Percentiles rank a stretch among this genome's conserved stretches.
Conservation (phyloP, 495 filamentous ascomycete genomes). For the Ramalina intermedia region DNA sequence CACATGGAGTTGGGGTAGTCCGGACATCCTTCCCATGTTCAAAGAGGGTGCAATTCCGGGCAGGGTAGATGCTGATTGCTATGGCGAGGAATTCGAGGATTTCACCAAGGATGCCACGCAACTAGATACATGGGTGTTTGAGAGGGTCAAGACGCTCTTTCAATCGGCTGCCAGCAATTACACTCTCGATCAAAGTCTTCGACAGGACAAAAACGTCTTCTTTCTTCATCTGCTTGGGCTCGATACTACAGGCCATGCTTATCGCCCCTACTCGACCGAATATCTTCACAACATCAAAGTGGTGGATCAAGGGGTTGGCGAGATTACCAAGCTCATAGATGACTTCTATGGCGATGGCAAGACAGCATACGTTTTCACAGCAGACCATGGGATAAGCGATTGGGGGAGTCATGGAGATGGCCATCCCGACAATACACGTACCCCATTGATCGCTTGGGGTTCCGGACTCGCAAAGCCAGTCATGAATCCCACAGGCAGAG, state of each 20-base stretch:
- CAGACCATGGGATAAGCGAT: conserved; percentile 98
- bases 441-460: conserved; percentile 87
- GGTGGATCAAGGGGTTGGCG: conserved; percentile 75
- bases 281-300: conserved; percentile 91
- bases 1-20: conserved; percentile 98
- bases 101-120: conserved; percentile 67
- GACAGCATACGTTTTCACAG: conserved; percentile 93
- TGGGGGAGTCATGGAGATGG: conserved; percentile 97
- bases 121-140: conserved; percentile 92
- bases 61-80: conserved; percentile 69
- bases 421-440: conserved; percentile 94
- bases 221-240: conserved; percentile 94
- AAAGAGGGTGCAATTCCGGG: conserved; percentile 82
- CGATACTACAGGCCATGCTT: conserved; percentile 81
- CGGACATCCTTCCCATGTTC: conserved; percentile 97
- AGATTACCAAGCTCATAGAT: conserved; percentile 67
- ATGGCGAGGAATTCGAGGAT: conserved; percentile 76
- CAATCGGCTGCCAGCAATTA: conserved; percentile 58
- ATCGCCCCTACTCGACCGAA: conserved; percentile 86
- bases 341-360: conserved; percentile 86
- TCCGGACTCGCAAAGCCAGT: conserved; percentile 75
- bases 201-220: conserved; percentile 81
- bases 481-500: conserved; percentile 32
- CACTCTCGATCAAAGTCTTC: conserved; percentile 58
- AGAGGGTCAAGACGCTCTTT: conserved; percentile 79